phyloP scores from a whole-genome alignment of 805 yeast species.

The Priceomyces carsonii region DNA sequence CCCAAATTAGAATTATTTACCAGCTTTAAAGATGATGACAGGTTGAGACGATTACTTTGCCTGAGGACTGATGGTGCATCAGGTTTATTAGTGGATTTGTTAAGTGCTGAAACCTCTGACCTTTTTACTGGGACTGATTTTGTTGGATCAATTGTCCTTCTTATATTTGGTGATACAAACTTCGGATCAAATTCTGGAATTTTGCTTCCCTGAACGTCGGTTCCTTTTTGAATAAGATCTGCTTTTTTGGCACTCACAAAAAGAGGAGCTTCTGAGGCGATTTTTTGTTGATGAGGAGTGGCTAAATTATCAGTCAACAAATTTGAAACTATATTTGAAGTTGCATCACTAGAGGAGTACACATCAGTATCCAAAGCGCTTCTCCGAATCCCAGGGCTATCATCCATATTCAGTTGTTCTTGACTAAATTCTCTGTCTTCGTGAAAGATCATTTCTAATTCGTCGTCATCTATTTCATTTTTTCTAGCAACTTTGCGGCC shows the following conservation, averaged over 20 bases:
- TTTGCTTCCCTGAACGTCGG: conserved; percentile 42
- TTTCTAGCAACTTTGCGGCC: conserved; percentile 9
- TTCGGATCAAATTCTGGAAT: conserved; percentile 56
- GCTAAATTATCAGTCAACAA: neutral
- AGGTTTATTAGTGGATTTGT: too few relatives aligned
- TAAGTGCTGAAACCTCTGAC: conserved; percentile 13
- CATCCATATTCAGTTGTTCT: conserved; percentile 6
- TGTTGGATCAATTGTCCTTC: conserved; percentile 61
- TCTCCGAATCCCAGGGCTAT: neutral
- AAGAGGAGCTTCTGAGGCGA: conserved; percentile 16
- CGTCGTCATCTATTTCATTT: conserved; percentile 25
- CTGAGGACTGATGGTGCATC: neutral
- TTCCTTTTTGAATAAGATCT: conserved; percentile 51
- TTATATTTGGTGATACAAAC: conserved; percentile 52
- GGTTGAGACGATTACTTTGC: neutral
- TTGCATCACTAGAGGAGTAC: conserved; percentile 1
- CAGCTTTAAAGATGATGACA: conserved; percentile 1
- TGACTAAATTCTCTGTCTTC: conserved; percentile 11
- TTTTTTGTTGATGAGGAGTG: neutral
- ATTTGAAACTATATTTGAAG: too few relatives aligned
- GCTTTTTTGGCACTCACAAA: conserved; percentile 72
- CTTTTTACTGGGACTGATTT: conserved; percentile 66
- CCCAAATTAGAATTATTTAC: conserved; percentile 14
- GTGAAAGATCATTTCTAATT: conserved; percentile 20
- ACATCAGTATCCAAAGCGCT: conserved; percentile 1